Base-by-base conservation (phyloP, 2,329 filamentous ascomycete genomes). In the Xylariaceae sp. region DNA sequence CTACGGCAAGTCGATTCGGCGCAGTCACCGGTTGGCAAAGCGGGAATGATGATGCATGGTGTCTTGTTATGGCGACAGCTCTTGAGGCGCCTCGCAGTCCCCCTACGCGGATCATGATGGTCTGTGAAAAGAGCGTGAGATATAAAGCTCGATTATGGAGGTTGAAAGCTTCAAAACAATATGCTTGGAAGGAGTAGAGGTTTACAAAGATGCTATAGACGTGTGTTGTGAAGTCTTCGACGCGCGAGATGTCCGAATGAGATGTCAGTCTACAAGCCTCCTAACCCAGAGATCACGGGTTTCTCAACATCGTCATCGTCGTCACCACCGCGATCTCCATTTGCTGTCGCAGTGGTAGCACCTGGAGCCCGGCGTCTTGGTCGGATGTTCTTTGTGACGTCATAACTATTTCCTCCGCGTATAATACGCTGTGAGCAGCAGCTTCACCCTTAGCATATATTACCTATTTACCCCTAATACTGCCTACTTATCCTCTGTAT, bases 41-140 rank as follows among this genome's bases (percentile, higher is more conserved):
- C 3, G 49, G 22, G 9, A 57, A 19, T 15, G 57, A 47, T 8
- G 59, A 54, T 16, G 54, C 50, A 13, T 55, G 9, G 12, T 56
- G 22, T 44, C 42, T 62, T n/a, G 45, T 43, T 5, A 52, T 49
- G 10, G 53, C 37, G 39, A 58, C 37, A 15, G 52, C 56, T 58
- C 57, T 61, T 22, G 61, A 56, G 8, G 65, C 61, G 54, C 56
- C 58, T 46, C 57, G 34, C 21, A 65, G 47, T 56, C 54, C 61
- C 43, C 51, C 42, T 39, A 50, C 42, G 29, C 65, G 65, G 21
- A 70, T 47, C 68, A 70, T 70, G 22, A 32, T 60, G 52, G 13
- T n/a, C n/a, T 18, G 15, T 10, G 19, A 45, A 13, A 15, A 34
- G 4, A 34, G 30, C 8, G 21, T n/a, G 29, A 43, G n/a, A 10